These are phyloP conservation scores for Pichia californica DNA, from an alignment of 805 yeast species.

Conservation along the genomic window DNA sequence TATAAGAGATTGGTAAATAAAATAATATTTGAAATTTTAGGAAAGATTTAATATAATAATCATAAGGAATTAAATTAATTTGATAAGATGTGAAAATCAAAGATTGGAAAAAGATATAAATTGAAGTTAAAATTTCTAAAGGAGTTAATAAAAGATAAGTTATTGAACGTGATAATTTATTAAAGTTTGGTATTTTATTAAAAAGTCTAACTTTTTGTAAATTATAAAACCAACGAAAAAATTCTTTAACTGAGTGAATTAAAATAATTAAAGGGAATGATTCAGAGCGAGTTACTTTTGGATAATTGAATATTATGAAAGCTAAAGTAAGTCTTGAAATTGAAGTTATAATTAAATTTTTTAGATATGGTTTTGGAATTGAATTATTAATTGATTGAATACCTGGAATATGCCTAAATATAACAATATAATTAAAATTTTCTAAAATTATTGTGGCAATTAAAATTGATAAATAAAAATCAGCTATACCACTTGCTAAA, in stretches of 20 bases:
- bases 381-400: conserved; percentile 10
- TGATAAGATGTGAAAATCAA: conserved; percentile 18
- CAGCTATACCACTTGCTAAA: conserved; percentile 68
- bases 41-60: conserved; percentile 2
- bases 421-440: conserved; percentile 14
- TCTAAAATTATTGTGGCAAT: conserved; percentile 15
- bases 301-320: conserved; percentile 20
- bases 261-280: conserved; percentile 20
- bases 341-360: conserved; percentile 9
- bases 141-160: conserved; percentile 18
- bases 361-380: conserved; percentile 13
- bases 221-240: conserved; percentile 21
- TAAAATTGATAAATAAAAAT: conserved; percentile 37
- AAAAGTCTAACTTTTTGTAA: conserved; percentile 24
- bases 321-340: conserved; percentile 14
- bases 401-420: conserved; percentile 14
- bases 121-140: conserved; percentile 16
- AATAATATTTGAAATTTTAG: conserved; percentile 14
- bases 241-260: conserved; percentile 20
- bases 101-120: conserved; percentile 17
- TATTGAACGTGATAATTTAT: conserved; percentile 15
- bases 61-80: conserved; percentile 14
- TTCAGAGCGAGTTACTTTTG: conserved; percentile 22
- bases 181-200: conserved; percentile 15
- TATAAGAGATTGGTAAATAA: conserved; percentile 20